Percentiles rank a stretch among this genome's conserved stretches.
Conservation (phyloP, 495 filamentous ascomycete species). For the Staphylotrichum longicolle region DNA sequence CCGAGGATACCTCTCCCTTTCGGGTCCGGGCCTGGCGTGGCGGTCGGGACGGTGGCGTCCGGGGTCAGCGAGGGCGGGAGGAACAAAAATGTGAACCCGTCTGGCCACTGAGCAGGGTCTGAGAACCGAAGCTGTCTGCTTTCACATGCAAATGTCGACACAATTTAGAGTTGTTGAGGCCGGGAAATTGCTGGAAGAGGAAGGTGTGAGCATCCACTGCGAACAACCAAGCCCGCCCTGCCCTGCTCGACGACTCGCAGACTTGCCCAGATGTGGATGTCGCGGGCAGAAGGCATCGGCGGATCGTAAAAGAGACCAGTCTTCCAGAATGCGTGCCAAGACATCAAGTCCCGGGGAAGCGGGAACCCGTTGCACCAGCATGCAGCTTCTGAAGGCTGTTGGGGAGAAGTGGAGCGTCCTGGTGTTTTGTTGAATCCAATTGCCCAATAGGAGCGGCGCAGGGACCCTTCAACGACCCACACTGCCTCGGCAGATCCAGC, state of each 20-base stretch:
- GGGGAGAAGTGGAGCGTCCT: conserved; percentile 25
- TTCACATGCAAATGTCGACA: background rate
- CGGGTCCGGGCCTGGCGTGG: too few relatives aligned
- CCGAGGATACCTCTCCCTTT: too few relatives aligned
- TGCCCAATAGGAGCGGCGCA: conserved; percentile 16
- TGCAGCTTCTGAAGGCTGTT: conserved; percentile 25
- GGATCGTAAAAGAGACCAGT: background rate
- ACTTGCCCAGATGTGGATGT: background rate
- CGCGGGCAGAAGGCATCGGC: too few relatives aligned
- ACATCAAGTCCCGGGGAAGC: conserved; percentile 20
- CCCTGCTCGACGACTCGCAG: too few relatives aligned
- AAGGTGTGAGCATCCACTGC: background rate
- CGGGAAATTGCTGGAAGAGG: background rate
- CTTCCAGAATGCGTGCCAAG: conserved; percentile 19
- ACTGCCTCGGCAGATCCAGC: conserved; percentile 20
- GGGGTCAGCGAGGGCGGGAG: too few relatives aligned
- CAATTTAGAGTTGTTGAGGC: background rate
- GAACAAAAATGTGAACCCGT: too few relatives aligned
- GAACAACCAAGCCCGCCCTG: background rate
- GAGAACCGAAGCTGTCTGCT: background rate
- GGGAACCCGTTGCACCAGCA: conserved; percentile 17
- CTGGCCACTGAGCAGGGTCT: background rate
- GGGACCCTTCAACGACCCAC: background rate
- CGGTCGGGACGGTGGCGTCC: too few relatives aligned
- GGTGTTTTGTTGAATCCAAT: conserved; percentile 23